A percentile compares a stretch with the other conserved stretches of the same genome.
Conservation (phyloP, 73 alveolate genomes). For the Blepharisma japonicum region DNA sequence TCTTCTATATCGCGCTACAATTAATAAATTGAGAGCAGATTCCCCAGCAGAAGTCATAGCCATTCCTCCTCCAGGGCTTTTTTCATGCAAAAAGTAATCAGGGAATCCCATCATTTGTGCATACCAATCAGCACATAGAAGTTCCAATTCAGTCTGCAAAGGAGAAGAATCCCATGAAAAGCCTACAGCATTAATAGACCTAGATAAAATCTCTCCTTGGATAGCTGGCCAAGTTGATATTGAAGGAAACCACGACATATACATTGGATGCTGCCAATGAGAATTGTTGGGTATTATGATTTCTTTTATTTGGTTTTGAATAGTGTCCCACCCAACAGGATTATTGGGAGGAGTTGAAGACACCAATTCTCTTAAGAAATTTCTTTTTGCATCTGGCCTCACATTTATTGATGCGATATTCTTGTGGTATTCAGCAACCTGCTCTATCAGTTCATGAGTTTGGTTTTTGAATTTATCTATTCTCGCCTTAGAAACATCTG, state of each 20-base stretch:
- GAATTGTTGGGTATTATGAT: conserved; percentile 4
- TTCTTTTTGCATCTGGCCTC: neutral
- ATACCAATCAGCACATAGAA: conserved; percentile 18
- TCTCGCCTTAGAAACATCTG: too few relatives aligned
- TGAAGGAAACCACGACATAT: conserved; percentile 34
- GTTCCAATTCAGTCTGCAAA: conserved; percentile 21
- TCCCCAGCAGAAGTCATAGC: conserved; percentile 24
- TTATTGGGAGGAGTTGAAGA: neutral
- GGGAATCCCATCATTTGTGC: conserved; percentile 24
- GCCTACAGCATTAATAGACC: conserved; percentile 1
- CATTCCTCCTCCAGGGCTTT: conserved; percentile 33
- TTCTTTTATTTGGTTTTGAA: neutral
- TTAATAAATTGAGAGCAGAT: neutral
- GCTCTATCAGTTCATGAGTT: neutral
- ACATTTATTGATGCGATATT: neutral
- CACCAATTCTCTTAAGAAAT: neutral
- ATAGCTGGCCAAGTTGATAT: conserved; percentile 23
- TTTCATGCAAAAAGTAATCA: neutral
- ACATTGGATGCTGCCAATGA: conserved; percentile 41
- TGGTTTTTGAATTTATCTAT: neutral
- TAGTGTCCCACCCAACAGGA: neutral
- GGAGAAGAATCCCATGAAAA: conserved; percentile 33
- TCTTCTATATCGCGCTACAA: conserved; percentile 21
- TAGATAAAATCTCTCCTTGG: conserved; percentile 26
- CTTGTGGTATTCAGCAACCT: neutral